Base-by-base conservation (phyloP, 257 asterid genomes). In the Buddleja alternifolia region DNA sequence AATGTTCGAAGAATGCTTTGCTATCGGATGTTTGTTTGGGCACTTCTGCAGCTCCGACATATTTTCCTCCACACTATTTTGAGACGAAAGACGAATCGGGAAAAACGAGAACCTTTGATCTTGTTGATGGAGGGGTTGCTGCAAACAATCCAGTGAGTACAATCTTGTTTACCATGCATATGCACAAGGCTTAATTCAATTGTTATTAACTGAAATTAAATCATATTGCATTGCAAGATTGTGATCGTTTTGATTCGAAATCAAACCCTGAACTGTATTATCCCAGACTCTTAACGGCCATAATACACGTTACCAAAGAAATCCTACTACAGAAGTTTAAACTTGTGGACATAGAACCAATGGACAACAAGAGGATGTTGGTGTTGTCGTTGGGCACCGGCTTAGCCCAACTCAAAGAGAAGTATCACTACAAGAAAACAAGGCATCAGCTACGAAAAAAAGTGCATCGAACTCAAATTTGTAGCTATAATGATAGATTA, bases 21-120 rank as follows among this genome's bases (percentile, higher is more conserved):
- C 44, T 87, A 19, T 85, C 91, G 3, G 91, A 87, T 41, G 80
- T 87, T 4, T 82, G 91, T 69, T 59, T 87, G 8, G 77, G 89
- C 67, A 87, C 95, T 24, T 77, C 88, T 4, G 95, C 95, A 0
- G 95, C 95, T 51, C 95, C 95, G 0, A 85, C 91, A 1, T 88
- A 7, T 63, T 54, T 86, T 42, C 88, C 93, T 7, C 88, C 90
- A 50, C 85, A 86, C 66, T 84, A 83, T 69, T 87, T 87, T 1
- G 95, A 85, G 67, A 83, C 79, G 0, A 75, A 32, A 24, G 87
- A 83, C n/a, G 44, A 70, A 0, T 54, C 48, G 0, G 95, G 95
- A 5, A 50, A 52, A 12, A 40, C 11, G 0, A 76, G 62, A 14
- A 64, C 67, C 0, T 83, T 71, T 46, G 75, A 87, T 74, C 95